These are phyloP conservation scores for Penicillium subrubescens DNA, from an alignment of 495 filamentous ascomycete genomes.

Conservation along the genomic window DNA sequence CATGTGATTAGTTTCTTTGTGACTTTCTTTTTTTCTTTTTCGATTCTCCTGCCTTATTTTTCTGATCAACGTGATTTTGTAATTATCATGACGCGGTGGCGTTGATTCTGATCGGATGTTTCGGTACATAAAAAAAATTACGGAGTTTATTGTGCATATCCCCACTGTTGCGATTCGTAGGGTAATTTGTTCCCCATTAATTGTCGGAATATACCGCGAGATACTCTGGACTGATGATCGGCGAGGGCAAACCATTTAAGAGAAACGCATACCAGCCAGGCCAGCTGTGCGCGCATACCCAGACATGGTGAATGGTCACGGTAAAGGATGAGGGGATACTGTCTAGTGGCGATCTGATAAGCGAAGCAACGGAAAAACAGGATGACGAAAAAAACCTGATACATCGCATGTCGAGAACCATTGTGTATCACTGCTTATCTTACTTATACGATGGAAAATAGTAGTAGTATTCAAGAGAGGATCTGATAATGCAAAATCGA, in stretches of 20 bases:
- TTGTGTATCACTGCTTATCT: too few relatives aligned
- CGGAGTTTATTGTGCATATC: background rate
- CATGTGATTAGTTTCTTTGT: constrained; percentile 7
- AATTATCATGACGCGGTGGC: constrained; percentile 8
- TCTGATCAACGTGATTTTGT: constrained; percentile 12
- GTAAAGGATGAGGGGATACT: background rate
- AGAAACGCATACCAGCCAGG: background rate
- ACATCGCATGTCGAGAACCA: too few relatives aligned
- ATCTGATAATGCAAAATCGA: too few relatives aligned
- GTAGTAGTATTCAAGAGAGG: too few relatives aligned
- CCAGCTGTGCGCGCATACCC: background rate
- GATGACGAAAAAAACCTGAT: too few relatives aligned
- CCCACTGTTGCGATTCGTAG: background rate
- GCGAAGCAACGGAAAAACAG: too few relatives aligned
- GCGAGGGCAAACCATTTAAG: background rate
- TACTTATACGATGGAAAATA: too few relatives aligned
- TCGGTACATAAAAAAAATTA: constrained; percentile 14
- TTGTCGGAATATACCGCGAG: constrained; percentile 1
- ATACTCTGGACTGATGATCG: background rate
- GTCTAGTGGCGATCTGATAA: too few relatives aligned
- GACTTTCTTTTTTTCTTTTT: background rate
- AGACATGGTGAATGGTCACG: background rate
- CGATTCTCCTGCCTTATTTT: background rate
- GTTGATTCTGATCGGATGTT: background rate
- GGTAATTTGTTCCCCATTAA: background rate